Evolutionary conservation across 768 basidiomycete species (phyloP), one percentile per base, ranked within the genome.

Genomic region (Boletus barrowsii): DNA sequence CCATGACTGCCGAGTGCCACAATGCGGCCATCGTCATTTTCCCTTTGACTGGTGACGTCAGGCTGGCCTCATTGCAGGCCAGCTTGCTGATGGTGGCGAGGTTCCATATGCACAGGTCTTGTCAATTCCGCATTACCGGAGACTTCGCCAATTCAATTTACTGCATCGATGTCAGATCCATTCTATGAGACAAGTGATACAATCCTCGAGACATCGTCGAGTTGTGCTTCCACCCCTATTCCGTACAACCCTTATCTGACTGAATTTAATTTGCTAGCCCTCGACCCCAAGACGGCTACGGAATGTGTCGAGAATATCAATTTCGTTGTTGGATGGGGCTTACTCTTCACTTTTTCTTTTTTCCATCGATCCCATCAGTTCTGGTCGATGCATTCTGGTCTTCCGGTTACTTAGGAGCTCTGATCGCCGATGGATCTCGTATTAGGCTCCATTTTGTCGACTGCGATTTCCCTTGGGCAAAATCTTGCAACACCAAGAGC

Each of bases 321-420:
- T 75, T 29, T 75, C 2, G 62, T 70, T 26, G 66, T 63, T 80
- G 80, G 80, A 39, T 80, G 82, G 65, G 78, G 78, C 51, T 69
- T 49, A 69, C 79, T 4, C 78, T 4, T 83, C 80, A 6, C 66
- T 78, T 2, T 80, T 79, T 14, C 66, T 78, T 2, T 80, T 79
- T 14, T 73, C 68, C 18, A 83, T 86, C 72, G 86, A 86, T 86
- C 82, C 63, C 63, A 79, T 81, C 72, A 80, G 82, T 72, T 78
- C 76, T 64, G 81, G 62, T 61, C 74, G 30, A 76, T 73, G 11
- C 68, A 69, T 10, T 68, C 74, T 45, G 69, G 77, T 49, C 67
- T 76, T 42, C 78, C 79, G 14, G 71, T 84, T 62, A 83, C 83
- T 41, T 76, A 84, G 65, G 83, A 82, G 32, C 66, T 75, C 55